Evolutionary conservation across 2,329 filamentous ascomycete genomes (phyloP).

Genomic region (Spiromastix sp.): DNA sequence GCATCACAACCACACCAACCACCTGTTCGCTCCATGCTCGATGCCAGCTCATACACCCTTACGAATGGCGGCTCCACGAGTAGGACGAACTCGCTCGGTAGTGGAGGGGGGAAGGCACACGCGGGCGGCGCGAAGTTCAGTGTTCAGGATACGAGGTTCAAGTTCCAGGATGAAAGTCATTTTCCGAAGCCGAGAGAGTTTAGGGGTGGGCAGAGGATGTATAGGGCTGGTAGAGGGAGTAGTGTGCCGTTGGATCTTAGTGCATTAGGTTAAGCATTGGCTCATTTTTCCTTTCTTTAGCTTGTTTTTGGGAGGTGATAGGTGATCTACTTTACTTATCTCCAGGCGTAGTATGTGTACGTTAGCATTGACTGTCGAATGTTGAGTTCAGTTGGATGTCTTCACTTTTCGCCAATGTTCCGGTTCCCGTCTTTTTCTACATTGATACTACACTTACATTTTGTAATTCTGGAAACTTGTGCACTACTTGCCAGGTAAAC

Average conservation of each 20-base stretch:
- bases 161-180: conserved; percentile 71
- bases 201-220: conserved; percentile 61
- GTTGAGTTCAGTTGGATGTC: too few species aligned
- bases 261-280: conserved; percentile 31
- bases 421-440: too few species aligned
- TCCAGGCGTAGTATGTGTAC: too few species aligned
- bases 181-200: conserved; percentile 82
- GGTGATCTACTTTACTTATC: too few species aligned
- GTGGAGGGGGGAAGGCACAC: too few species aligned
- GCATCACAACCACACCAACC: conserved; percentile 36
- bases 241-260: conserved; percentile 84
- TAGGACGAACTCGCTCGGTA: neutral
- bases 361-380: too few species aligned
- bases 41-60: conserved; percentile 67
- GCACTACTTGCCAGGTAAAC: too few species aligned
- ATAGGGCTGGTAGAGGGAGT: conserved; percentile 83
- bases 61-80: conserved; percentile 44
- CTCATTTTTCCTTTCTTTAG: neutral
- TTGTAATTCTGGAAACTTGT: too few species aligned
- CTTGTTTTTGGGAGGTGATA: neutral
- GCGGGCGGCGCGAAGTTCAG: conserved; percentile 21
- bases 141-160: conserved; percentile 73
- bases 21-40: conserved; percentile 53
- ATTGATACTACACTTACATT: too few species aligned
- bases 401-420: too few species aligned